Evolutionary conservation across 345 rosid species (phyloP).

Genomic region (Hypericum perforatum): DNA sequence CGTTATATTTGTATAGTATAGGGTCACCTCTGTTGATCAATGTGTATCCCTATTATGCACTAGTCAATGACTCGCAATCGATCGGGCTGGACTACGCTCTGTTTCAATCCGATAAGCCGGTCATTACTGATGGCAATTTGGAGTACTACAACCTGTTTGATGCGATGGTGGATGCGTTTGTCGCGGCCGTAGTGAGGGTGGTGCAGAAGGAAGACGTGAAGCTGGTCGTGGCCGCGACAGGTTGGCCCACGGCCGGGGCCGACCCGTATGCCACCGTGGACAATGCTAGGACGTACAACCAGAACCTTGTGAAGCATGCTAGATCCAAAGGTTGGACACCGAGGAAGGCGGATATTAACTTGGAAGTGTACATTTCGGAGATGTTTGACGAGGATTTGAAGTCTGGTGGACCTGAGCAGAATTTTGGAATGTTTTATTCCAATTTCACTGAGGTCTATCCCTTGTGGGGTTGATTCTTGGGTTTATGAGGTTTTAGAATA

Average conservation of each 20-base stretch:
- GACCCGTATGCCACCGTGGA: slow-evolving; percentile 3
- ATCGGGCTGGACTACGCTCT: slow-evolving; percentile 14
- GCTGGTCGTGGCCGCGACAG: slow-evolving; percentile 6
- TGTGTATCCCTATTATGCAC: slow-evolving; percentile 13
- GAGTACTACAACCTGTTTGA: slow-evolving; percentile 16
- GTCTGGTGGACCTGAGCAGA: slow-evolving; percentile 2
- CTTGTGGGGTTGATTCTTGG: slow-evolving; percentile 13
- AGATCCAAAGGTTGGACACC: slow-evolving; percentile 6
- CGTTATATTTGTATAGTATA: not conserved
- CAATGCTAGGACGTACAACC: slow-evolving; percentile 4
- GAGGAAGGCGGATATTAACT: slow-evolving; percentile 13
- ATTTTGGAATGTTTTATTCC: slow-evolving; percentile 21
- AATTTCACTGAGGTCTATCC: slow-evolving; percentile 16
- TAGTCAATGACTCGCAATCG: slow-evolving; percentile 4
- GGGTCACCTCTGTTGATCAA: slow-evolving; percentile 14
- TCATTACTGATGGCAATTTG: slow-evolving; percentile 4
- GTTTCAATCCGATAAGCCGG: slow-evolving; percentile 7
- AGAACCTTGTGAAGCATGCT: not conserved
- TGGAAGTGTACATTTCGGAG: slow-evolving; percentile 17
- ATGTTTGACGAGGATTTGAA: slow-evolving; percentile 23
- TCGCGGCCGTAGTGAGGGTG: slow-evolving; percentile 17
- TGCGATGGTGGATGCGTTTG: slow-evolving; percentile 20
- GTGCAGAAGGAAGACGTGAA: slow-evolving; percentile 10
- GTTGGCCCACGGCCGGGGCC: slow-evolving; percentile 8
- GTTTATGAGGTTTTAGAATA: too few relatives aligned